Evolutionary conservation across 768 basidiomycete genomes (phyloP).

Genomic region (Lentinula raphanica): DNA sequence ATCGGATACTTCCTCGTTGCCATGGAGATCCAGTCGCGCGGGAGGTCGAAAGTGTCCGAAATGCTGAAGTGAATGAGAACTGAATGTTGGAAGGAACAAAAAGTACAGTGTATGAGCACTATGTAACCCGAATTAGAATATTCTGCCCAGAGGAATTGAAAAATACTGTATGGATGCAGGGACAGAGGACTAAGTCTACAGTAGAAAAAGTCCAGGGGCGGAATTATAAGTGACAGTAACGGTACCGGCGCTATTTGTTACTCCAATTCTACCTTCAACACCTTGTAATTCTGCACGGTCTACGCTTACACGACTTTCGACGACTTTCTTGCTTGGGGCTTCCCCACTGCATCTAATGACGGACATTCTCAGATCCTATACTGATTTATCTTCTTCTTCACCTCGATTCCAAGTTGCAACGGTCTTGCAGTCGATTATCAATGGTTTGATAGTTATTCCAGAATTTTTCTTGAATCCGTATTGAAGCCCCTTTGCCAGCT

Average conservation of each 20-base stretch:
- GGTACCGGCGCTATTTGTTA: neutral
- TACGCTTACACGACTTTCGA: neutral
- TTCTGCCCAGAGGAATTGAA: neutral
- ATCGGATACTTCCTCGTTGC: neutral
- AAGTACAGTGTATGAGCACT: neutral
- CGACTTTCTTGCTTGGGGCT: neutral
- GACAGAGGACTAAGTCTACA: too few species aligned
- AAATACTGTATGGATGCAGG: neutral
- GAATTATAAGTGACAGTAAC: neutral
- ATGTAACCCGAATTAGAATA: neutral
- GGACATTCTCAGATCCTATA: constrained; percentile 41
- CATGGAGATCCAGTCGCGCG: neutral
- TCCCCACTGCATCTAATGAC: constrained; percentile 30
- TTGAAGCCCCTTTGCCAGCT: constrained; percentile 24
- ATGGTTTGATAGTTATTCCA: constrained; percentile 27
- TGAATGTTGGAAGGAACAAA: neutral
- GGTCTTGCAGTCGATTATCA: constrained; percentile 47
- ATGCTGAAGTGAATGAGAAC: neutral
- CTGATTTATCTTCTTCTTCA: constrained; percentile 42
- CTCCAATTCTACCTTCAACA: neutral
- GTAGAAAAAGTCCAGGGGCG: neutral
- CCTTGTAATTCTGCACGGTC: neutral
- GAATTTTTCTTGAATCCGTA: neutral
- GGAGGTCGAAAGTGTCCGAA: neutral
- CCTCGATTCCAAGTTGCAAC: constrained; percentile 38